Conservation (phyloP, 257 asterid species). For the Osmanthus fragrans region DNA sequence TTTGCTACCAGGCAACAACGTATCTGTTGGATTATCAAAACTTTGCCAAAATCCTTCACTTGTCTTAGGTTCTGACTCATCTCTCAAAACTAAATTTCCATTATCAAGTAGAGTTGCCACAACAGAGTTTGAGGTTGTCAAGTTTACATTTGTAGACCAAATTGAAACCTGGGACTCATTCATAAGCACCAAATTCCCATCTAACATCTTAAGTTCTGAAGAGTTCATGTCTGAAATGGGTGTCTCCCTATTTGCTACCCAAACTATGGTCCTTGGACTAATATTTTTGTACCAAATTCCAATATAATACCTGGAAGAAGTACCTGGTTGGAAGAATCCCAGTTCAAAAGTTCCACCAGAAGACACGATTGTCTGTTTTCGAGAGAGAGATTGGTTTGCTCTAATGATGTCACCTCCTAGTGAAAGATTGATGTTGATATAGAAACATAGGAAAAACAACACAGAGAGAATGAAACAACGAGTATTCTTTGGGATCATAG, state of each 20-base stretch:
- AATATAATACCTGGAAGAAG: slow-evolving; percentile 41
- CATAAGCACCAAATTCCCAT: slow-evolving; percentile 43
- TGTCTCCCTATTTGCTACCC: slow-evolving; percentile 66
- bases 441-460: not conserved
- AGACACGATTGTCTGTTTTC: slow-evolving; percentile 46
- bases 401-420: slow-evolving; percentile 41
- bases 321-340: slow-evolving; percentile 51
- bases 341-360: slow-evolving; percentile 38
- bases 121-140: slow-evolving; percentile 6
- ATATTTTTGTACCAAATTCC: slow-evolving; percentile 51
- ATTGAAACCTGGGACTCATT: slow-evolving; percentile 7
- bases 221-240: slow-evolving; percentile 36
- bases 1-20: slow-evolving; percentile 26
- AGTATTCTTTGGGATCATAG: not conserved
- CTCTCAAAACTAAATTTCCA: slow-evolving; percentile 30
- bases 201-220: slow-evolving; percentile 34
- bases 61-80: not conserved
- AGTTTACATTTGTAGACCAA: slow-evolving; percentile 20
- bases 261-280: slow-evolving; percentile 33
- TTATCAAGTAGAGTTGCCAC: slow-evolving; percentile 18
- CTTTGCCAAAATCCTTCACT: slow-evolving; percentile 27
- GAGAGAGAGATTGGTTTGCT: slow-evolving; percentile 39
- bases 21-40: slow-evolving; percentile 31
- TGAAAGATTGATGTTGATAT: not conserved
- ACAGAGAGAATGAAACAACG: not conserved